Evolutionary conservation across 345 rosid species (phyloP).

Genomic region (Pugionium cornutum): DNA sequence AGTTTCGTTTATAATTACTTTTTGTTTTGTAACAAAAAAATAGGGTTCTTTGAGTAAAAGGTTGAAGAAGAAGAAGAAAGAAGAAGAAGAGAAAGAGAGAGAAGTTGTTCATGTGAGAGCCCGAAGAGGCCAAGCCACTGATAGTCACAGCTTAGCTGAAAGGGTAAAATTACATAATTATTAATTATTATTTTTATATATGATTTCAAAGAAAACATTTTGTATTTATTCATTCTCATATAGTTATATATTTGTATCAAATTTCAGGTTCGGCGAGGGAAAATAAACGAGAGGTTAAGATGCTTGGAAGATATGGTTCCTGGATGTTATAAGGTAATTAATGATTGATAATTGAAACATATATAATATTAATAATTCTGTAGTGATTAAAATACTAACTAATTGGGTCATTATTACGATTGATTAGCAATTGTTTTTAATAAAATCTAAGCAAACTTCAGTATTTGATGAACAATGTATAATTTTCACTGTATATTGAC

Average conservation of each 20-base stretch:
- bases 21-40: background rate
- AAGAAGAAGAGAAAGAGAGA: constrained; percentile 47
- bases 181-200: background rate
- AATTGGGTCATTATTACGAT: too few species aligned
- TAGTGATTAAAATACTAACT: too few species aligned
- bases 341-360: background rate
- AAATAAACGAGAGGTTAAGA: constrained; percentile 68
- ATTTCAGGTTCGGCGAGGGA: constrained; percentile 68
- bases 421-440: too few species aligned
- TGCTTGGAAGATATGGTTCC: constrained; percentile 78
- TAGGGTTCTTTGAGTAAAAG: constrained; percentile 46
- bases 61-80: constrained; percentile 41
- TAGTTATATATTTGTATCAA: background rate
- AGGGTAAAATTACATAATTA: constrained; percentile 50
- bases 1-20: background rate
- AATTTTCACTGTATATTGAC: too few species aligned
- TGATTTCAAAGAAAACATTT: background rate
- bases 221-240: background rate
- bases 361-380: background rate
- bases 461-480: too few species aligned
- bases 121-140: constrained; percentile 92
- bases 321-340: constrained; percentile 70
- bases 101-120: constrained; percentile 95
- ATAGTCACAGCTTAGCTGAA: constrained; percentile 92
- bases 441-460: too few species aligned